Conservation (phyloP, 768 basidiomycete genomes). For the Tulasnella sp. region DNA sequence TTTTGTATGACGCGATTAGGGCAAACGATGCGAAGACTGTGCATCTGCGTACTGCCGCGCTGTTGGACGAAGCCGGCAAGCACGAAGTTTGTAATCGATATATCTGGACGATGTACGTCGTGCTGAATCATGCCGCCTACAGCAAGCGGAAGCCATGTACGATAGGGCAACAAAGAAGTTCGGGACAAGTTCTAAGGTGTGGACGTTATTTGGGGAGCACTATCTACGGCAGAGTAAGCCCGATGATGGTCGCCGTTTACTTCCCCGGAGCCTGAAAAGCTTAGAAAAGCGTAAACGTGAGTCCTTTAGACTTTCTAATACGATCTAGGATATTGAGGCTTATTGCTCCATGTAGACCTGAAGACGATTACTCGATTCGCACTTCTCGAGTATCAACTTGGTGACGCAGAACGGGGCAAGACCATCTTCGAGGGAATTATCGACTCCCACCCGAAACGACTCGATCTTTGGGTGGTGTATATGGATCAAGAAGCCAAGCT, state of each 20-base stretch:
- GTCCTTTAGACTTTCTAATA: conserved; percentile 26
- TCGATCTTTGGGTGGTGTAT: conserved; percentile 94
- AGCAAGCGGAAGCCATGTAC: conserved; percentile 93
- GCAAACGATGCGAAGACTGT: conserved; percentile 90
- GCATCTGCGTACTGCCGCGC: conserved; percentile 71
- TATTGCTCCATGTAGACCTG: conserved; percentile 51
- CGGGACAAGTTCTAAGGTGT: conserved; percentile 83
- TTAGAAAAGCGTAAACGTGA: conserved; percentile 89
- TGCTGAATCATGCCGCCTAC: conserved; percentile 14
- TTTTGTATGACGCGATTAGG: conserved; percentile 82
- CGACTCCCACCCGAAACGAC: conserved; percentile 88
- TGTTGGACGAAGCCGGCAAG: conserved; percentile 78
- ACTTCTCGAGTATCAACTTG: conserved; percentile 87
- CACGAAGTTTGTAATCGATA: conserved; percentile 42
- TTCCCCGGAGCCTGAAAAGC: conserved; percentile 81
- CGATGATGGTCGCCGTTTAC: conserved; percentile 73
- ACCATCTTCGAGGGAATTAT: conserved; percentile 95
- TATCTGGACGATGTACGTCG: background rate
- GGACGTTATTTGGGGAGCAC: conserved; percentile 81
- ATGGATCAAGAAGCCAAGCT: conserved; percentile 90
- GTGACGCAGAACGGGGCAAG: conserved; percentile 88
- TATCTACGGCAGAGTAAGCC: conserved; percentile 61
- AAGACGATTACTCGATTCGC: conserved; percentile 95
- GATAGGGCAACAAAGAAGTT: conserved; percentile 90
- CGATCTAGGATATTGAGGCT: background rate